These are phyloP conservation scores for Metroxylon sagu DNA, from an alignment of 176 grass and related monocot species.

Conservation along the genomic window DNA sequence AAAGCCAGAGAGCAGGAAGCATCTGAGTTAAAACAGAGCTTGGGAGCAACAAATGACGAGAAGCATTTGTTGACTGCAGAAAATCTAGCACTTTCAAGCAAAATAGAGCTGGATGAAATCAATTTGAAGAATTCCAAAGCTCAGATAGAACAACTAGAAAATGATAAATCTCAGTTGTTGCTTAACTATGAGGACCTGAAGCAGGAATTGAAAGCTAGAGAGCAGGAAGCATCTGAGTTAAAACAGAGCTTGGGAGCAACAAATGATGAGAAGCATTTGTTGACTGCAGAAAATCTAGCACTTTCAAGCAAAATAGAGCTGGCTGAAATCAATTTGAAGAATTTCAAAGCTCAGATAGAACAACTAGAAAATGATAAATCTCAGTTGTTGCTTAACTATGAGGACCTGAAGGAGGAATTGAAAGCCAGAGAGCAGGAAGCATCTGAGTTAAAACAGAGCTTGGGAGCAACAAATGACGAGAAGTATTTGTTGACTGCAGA, in stretches of 20 bases:
- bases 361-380: slow-evolving; percentile 10
- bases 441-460: not conserved
- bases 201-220: not conserved
- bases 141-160: slow-evolving; percentile 33
- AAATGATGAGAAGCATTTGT: not conserved
- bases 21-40: not conserved
- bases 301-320: not conserved
- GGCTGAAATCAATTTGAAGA: not conserved
- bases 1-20: not conserved
- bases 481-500: not conserved
- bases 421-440: not conserved
- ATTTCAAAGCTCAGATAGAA: slow-evolving; percentile 26
- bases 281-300: not conserved
- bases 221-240: not conserved
- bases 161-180: not conserved
- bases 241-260: not conserved
- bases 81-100: not conserved
- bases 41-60: not conserved
- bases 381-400: not conserved
- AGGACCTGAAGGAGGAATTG: not conserved
- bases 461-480: not conserved
- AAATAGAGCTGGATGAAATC: not conserved
- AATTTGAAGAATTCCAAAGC: not conserved
- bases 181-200: too few species aligned
- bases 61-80: not conserved